Evolutionary conservation across 2,329 filamentous ascomycete species (phyloP).

Genomic region (Aspergillus sp.): DNA sequence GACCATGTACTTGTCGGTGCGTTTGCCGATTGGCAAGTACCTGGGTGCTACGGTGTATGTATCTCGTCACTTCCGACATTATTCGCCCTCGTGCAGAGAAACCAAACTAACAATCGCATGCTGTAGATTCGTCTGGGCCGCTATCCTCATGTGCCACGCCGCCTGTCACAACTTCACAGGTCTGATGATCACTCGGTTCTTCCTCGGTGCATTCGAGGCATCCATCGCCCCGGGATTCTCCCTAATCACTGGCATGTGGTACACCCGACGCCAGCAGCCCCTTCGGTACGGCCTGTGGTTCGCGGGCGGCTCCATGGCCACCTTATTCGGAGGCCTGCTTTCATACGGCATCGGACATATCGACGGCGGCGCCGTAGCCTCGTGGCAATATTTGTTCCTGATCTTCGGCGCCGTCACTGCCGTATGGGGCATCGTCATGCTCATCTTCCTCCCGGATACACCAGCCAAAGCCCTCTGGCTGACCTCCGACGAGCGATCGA

Average conservation of each 20-base stretch:
- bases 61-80: too few species aligned
- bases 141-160: background rate
- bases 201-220: background rate
- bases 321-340: constrained; percentile 1
- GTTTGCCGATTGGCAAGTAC: background rate
- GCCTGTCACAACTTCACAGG: background rate
- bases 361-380: too few species aligned
- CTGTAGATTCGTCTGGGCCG: background rate
- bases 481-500: too few species aligned
- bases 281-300: background rate
- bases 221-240: background rate
- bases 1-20: background rate
- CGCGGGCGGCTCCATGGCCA: too few species aligned
- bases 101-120: too few species aligned
- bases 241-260: background rate
- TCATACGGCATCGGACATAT: constrained; percentile 22
- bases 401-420: constrained; percentile 20
- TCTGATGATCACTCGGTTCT: background rate
- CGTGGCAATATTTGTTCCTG: constrained; percentile 20
- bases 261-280: background rate
- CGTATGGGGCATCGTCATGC: constrained; percentile 13
- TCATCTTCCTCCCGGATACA: constrained; percentile 19
- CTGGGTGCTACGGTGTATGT: background rate
- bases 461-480: constrained; percentile 16
- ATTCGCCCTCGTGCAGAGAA: too few species aligned